Conservation (phyloP, 169 alveolate genomes). For the Perkinsus olseni region DNA sequence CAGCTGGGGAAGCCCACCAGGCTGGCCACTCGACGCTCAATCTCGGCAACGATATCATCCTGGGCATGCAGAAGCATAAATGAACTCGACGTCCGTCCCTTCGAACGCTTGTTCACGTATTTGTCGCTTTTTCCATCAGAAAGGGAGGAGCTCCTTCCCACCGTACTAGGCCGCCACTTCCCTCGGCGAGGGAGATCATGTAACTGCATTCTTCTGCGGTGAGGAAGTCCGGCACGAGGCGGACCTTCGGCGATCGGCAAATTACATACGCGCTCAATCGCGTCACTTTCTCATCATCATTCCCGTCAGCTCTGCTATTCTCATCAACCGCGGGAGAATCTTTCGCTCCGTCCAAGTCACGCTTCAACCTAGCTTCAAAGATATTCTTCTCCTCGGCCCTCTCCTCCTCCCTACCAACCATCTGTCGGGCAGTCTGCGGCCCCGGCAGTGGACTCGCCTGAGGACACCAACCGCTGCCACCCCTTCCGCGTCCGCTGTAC, state of each 20-base stretch:
- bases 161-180: not conserved
- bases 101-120: not conserved
- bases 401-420: not conserved
- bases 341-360: not conserved
- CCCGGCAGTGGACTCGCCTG: not conserved
- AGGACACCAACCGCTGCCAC: too few species aligned
- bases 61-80: not conserved
- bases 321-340: not conserved
- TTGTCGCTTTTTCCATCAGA: not conserved
- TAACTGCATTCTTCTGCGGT: not conserved
- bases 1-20: not conserved
- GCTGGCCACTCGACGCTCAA: not conserved
- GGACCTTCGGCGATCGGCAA: not conserved
- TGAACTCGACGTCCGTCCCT: not conserved
- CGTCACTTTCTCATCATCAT: not conserved
- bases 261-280: not conserved
- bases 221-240: not conserved
- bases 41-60: not conserved
- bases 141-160: not conserved
- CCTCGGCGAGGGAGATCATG: not conserved
- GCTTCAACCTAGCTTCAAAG: not conserved
- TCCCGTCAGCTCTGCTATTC: not conserved
- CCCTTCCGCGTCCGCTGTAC: too few species aligned
- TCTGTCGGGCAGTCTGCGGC: not conserved
- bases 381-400: not conserved